These are phyloP conservation scores for Garcileccinum viscosum DNA, from an alignment of 1,284 basidiomycete species.

Conservation along the genomic window DNA sequence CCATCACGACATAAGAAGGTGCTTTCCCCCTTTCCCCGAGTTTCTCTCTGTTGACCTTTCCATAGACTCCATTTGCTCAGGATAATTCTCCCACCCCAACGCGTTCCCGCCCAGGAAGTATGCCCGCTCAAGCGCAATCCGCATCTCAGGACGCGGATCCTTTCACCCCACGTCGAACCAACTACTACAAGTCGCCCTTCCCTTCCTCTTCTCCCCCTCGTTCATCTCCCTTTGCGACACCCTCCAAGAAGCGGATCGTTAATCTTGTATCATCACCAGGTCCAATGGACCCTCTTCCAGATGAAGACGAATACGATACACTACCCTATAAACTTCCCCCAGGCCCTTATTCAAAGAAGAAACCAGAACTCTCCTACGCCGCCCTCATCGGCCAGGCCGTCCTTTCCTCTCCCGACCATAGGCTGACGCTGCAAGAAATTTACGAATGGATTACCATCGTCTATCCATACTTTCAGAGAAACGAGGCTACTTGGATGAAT, in stretches of 20 bases:
- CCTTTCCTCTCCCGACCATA: slow-evolving; percentile 81
- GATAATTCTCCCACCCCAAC: slow-evolving; percentile 40
- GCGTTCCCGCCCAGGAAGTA: slow-evolving; percentile 37
- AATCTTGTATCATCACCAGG: slow-evolving; percentile 83
- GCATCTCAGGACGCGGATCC: slow-evolving; percentile 36
- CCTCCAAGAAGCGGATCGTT: slow-evolving; percentile 56
- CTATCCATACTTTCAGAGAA: slow-evolving; percentile 91
- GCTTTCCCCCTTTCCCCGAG: background rate
- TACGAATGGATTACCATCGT: slow-evolving; percentile 95
- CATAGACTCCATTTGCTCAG: slow-evolving; percentile 24
- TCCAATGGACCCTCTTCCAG: slow-evolving; percentile 66
- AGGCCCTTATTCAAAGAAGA: slow-evolving; percentile 79
- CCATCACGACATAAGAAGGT: slow-evolving; percentile 45
- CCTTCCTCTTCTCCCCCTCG: slow-evolving; percentile 55
- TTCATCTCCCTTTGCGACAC: slow-evolving; percentile 58
- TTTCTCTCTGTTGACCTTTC: slow-evolving; percentile 11
- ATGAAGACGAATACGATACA: slow-evolving; percentile 64
- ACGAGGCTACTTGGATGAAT: slow-evolving; percentile 96
- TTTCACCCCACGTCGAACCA: slow-evolving; percentile 51
- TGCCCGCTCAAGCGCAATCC: slow-evolving; percentile 38
- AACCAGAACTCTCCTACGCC: slow-evolving; percentile 89
- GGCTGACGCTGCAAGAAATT: slow-evolving; percentile 92
- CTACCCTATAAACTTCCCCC: slow-evolving; percentile 79
- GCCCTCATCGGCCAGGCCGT: slow-evolving; percentile 96
- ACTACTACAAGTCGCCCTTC: slow-evolving; percentile 53